Base-by-base conservation (phyloP, 345 rosid species). In the Eucalyptus cladocalyx region DNA sequence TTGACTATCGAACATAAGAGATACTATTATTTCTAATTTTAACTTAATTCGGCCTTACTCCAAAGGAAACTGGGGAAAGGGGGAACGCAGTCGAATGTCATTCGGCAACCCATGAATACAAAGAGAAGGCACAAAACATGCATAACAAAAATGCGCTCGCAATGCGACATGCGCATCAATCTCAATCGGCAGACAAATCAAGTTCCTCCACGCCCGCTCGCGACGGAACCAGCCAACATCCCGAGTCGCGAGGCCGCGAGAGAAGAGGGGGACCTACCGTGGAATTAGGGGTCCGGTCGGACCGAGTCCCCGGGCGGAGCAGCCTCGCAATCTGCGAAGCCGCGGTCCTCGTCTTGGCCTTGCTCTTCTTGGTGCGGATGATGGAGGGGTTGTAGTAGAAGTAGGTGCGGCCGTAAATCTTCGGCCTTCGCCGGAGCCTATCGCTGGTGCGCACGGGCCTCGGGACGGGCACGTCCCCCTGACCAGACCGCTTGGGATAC, bases 271-370 rank as follows among this genome's bases (percentile, higher is more conserved):
- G 49, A 88, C 95, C 96, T 93, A 96, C 99, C 90, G 90, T 91
- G 87, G 92, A 88, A 89, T 92, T 97, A 65, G 98, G 88, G 69
- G 92, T 91, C 88, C 97, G 94, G 37, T 91, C 90, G 6, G 94
- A 89, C 14, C 93, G 94, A 90, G 95, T 95, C 88, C 97, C 96
- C 32, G 95, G 93, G 86, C 94, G 92, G 89, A 98, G 87, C 94
- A 97, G 94, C 93, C 95, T 96, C 58, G 99, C 99, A 88, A 98
- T 96, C 91, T 94, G 96, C 28, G 99, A 96, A 87, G 99, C 99
- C 42, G 98, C 96, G 7, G 99, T 96, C 94, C 99, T 97, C 21
- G 96, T 91, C 93, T 94, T 97, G 56, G 99, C 92, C 94, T 94
- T 98, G 90, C 92, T 91, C 94, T 96, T 97, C 94, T 95, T 94